Percentiles rank a stretch among this genome's conserved stretches.
phyloP scores from a whole-genome alignment of 306 rosid genomes.

The Myrica gale region DNA sequence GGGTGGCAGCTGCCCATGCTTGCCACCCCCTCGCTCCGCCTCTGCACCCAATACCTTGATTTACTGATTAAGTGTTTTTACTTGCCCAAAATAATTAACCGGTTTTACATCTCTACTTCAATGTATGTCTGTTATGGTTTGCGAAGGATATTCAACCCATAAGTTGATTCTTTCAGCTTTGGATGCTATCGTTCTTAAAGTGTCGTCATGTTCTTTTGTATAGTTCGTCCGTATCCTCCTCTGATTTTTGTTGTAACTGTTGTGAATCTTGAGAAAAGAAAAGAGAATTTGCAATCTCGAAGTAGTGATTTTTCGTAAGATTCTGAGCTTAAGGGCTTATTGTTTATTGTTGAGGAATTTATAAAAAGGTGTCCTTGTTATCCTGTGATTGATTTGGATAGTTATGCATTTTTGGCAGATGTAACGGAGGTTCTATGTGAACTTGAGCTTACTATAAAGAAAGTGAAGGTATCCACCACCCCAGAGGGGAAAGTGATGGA shows the following conservation, averaged over 20 bases:
- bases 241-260: not conserved
- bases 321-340: not conserved
- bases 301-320: not conserved
- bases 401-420: conserved; percentile 47
- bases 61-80: no score
- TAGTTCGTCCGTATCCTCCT: not conserved
- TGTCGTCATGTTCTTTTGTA: not conserved
- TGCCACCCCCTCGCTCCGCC: no score
- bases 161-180: not conserved
- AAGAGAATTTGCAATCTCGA: not conserved
- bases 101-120: not conserved
- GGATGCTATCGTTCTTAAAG: not conserved
- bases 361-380: not conserved
- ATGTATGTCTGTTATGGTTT: not conserved
- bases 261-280: not conserved
- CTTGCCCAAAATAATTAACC: not conserved
- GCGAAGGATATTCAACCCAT: not conserved
- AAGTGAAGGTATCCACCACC: conserved; percentile 92
- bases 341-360: conserved; percentile 7
- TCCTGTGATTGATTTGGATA: conserved; percentile 6
- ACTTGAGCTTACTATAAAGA: conserved; percentile 73
- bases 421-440: conserved; percentile 84
- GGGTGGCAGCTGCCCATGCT: no score
- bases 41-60: not conserved
- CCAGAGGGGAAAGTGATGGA: conserved; percentile 96